phyloP scores from a whole-genome alignment of 2,329 filamentous ascomycete species.

The Ophiostoma ulmi region DNA sequence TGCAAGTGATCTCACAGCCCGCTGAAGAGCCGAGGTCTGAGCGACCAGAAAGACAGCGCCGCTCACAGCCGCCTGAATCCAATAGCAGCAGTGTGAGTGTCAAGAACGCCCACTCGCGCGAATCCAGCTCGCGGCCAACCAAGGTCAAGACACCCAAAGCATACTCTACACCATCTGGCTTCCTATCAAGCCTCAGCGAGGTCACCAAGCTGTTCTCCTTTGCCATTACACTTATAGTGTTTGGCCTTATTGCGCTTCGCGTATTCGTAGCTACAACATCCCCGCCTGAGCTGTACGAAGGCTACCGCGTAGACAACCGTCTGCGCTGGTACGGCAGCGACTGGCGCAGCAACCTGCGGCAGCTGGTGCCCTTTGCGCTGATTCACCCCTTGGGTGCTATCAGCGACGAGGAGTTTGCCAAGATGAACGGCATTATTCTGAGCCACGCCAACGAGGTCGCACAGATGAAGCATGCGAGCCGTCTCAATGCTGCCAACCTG shows the following conservation, averaged over 20 bases:
- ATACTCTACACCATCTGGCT: not conserved
- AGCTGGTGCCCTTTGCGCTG: constrained; percentile 28
- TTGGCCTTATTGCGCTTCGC: constrained; percentile 24
- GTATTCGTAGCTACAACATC: constrained; percentile 27
- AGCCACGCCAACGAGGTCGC: constrained; percentile 30
- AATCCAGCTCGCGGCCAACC: not conserved
- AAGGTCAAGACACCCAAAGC: not conserved
- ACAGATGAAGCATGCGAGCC: constrained; percentile 31
- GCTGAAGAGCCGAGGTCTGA: not conserved
- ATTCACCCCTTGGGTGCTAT: constrained; percentile 28
- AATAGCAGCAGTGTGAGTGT: not conserved
- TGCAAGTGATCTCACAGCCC: not conserved
- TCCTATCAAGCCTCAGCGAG: constrained; percentile 1
- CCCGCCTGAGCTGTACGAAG: constrained; percentile 26
- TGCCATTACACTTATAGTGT: constrained; percentile 24
- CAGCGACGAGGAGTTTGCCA: constrained; percentile 29
- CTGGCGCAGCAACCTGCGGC: constrained; percentile 29
- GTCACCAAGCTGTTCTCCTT: constrained; percentile 19
- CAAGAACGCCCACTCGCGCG: constrained; percentile 5
- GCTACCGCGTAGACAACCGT: constrained; percentile 28
- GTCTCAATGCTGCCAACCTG: constrained; percentile 38
- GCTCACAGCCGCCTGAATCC: not conserved
- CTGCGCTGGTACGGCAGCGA: constrained; percentile 29
- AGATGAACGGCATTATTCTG: constrained; percentile 30
- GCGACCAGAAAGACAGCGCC: constrained; percentile 11